phyloP scores from a whole-genome alignment of 2,329 filamentous ascomycete genomes.

The Massarina eburnea region DNA sequence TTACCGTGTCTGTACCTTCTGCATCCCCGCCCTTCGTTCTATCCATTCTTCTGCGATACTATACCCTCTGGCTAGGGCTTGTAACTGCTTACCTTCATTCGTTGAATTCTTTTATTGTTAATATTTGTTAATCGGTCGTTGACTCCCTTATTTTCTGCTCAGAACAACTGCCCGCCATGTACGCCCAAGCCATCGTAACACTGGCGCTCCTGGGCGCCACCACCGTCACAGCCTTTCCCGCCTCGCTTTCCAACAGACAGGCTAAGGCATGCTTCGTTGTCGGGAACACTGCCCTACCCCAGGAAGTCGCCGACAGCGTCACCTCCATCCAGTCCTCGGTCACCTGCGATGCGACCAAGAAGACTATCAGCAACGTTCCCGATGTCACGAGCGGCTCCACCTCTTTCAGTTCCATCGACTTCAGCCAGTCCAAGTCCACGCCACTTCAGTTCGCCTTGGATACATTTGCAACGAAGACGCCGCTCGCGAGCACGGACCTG shows the following conservation, averaged over 20 bases:
- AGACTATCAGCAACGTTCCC: conserved; percentile 57
- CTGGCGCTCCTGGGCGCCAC: conserved; percentile 17
- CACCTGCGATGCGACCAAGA: conserved; percentile 53
- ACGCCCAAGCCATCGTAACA: conserved; percentile 12
- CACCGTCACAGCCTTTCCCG: conserved; percentile 14
- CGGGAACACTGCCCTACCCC: conserved; percentile 54
- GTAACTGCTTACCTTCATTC: conserved; percentile 2
- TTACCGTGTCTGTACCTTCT: background rate
- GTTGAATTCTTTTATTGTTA: background rate
- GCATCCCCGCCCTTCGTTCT: background rate
- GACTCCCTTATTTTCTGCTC: background rate
- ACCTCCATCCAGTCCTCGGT: conserved; percentile 47
- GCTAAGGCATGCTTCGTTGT: conserved; percentile 56
- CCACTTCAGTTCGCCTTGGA: conserved; percentile 58
- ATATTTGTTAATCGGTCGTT: background rate
- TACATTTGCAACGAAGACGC: conserved; percentile 55
- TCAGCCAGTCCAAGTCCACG: conserved; percentile 51
- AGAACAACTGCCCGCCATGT: conserved; percentile 13
- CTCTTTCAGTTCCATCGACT: conserved; percentile 60
- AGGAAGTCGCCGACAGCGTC: conserved; percentile 51
- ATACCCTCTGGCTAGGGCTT: conserved; percentile 4
- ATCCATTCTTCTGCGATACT: background rate
- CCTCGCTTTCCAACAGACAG: conserved; percentile 17
- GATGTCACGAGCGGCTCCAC: conserved; percentile 57
- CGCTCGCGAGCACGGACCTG: conserved; percentile 55